Conservation (phyloP, 2,329 filamentous ascomycete genomes). For the Dactylellina cionopaga region DNA sequence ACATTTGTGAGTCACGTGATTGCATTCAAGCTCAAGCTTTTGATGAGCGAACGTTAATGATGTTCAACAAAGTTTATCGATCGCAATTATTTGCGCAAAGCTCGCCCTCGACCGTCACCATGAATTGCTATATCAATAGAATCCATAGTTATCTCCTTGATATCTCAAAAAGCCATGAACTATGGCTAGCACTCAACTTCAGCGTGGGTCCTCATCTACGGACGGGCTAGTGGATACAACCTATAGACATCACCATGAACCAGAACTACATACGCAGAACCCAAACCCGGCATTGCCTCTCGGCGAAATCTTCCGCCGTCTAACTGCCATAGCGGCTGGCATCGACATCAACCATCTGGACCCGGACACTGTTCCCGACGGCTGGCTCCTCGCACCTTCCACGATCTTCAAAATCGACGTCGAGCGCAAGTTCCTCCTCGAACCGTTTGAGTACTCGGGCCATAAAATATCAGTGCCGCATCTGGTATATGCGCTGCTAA, state of each 20-base stretch:
- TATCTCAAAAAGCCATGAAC: conserved; percentile 3
- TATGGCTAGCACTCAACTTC: too few relatives aligned
- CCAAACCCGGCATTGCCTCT: conserved; percentile 12
- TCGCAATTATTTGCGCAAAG: too few relatives aligned
- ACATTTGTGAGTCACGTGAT: too few relatives aligned
- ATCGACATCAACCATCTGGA: conserved; percentile 35
- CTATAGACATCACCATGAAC: neutral
- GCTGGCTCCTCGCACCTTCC: conserved; percentile 16
- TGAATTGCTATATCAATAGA: too few relatives aligned
- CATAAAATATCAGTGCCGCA: conserved; percentile 26
- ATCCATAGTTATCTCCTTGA: too few relatives aligned
- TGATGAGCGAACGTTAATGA: too few relatives aligned
- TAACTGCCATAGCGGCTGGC: conserved; percentile 24
- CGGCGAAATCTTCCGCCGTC: conserved; percentile 16
- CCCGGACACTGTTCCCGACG: conserved; percentile 17
- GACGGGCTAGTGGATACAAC: neutral
- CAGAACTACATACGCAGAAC: conserved; percentile 4
- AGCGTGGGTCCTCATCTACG: too few relatives aligned
- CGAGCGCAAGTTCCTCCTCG: conserved; percentile 2
- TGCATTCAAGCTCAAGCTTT: too few relatives aligned
- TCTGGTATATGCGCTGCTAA: conserved; percentile 35
- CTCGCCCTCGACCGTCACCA: too few relatives aligned
- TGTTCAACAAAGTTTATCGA: too few relatives aligned
- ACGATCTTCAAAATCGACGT: conserved; percentile 14
- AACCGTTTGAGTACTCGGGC: conserved; percentile 35